Evolutionary conservation across 176 grass and related monocot species (phyloP), one percentile per base, ranked within the genome.

Genomic region (Ensete glaucum): DNA sequence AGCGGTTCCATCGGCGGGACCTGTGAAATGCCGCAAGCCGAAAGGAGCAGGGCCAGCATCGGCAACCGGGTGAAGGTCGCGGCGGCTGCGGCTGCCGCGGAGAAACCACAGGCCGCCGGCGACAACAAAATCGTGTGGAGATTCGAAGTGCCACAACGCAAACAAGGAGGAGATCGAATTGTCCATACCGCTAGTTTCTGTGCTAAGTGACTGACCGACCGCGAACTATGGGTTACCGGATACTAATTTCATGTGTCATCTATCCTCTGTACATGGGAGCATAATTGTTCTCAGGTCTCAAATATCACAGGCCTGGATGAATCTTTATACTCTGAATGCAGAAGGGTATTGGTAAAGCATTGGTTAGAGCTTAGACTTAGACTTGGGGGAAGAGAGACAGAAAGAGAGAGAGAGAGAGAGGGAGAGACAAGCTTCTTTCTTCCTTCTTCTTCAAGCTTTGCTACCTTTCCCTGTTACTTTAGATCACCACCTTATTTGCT

Each of bases 321-420:
- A 88, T 81, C 74, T 79, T 91, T 85, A 85, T 91, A 78, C 83
- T 88, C 89, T 83, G 83, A 85, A 91, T n/a, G 82, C 82, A 91
- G 88, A 88, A 81, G 71, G 82, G 77, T 84, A 4, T 72, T 77
- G 56, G n/a, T 55, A 16, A 54, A 82, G 59, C 0, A 12, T 49
- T n/a, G 16, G 19, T 21, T 49, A 23, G 73, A 67, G 65, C 1
- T 15, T 62, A 53, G 20, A 51, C 79, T 71, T 79, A 73, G 57
- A 11, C n/a, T 43, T 43, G 34, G 34, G 16, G 14, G 25, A 52
- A 68, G 75, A 64, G 20, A 78, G 48, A 51, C 22, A 52, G 51
- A 60, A 15, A 58, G 57, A 60, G 34, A 43, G 34, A 43, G 2
- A 3, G 26, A 67, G 74, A 64, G 20, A 78, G 48, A 51, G 51